Conservation (phyloP, 2,329 filamentous ascomycete genomes). For the Myriosclerotinia curreyana region DNA sequence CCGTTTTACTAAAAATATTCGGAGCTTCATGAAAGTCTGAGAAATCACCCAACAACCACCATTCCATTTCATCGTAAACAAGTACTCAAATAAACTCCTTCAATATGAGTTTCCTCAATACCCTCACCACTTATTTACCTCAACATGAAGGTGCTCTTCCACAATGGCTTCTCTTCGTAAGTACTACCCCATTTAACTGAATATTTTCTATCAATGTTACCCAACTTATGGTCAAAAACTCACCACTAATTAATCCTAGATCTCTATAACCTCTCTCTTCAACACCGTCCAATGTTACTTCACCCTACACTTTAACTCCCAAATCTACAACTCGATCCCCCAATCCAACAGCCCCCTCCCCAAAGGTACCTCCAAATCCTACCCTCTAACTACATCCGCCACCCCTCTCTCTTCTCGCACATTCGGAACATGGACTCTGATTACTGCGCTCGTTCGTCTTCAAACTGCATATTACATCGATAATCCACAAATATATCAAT, state of each 20-base stretch:
- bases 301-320: constrained; percentile 77
- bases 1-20: too few species aligned
- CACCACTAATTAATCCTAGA: constrained; percentile 47
- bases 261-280: constrained; percentile 75
- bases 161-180: constrained; percentile 63
- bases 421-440: constrained; percentile 69
- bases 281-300: constrained; percentile 84
- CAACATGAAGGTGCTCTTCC: constrained; percentile 51
- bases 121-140: constrained; percentile 34
- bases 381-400: constrained; percentile 64
- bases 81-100: not conserved
- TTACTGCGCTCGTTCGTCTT: constrained; percentile 58
- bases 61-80: not conserved
- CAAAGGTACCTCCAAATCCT: constrained; percentile 55
- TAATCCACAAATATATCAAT: constrained; percentile 56
- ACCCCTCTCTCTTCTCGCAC: constrained; percentile 71
- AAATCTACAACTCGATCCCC: constrained; percentile 62
- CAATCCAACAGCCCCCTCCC: constrained; percentile 43
- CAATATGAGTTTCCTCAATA: constrained; percentile 26
- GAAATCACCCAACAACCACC: not conserved
- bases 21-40: not conserved
- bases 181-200: constrained; percentile 26
- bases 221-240: not conserved
- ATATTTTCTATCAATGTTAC: not conserved
- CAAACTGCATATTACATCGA: constrained; percentile 67